Evolutionary conservation across 176 grass and related monocot species (phyloP), one percentile per base, ranked within the genome.

Genomic region (Triticum urartu): DNA sequence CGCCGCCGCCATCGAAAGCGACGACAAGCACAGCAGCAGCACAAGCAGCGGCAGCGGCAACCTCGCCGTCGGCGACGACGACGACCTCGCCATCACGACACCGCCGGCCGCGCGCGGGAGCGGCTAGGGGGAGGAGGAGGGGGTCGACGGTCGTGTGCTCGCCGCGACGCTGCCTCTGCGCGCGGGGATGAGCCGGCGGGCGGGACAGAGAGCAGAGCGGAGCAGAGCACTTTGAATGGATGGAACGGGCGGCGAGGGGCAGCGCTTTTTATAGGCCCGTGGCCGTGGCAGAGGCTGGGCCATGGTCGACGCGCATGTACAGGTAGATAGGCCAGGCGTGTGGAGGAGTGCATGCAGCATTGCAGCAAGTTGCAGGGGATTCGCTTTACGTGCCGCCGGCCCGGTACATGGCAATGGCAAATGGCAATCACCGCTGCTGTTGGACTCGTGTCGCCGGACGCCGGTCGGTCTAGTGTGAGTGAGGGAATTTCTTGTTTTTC

Each of bases 251-350:
- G 25, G 61, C 34, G 21, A 17, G 60, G 13, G n/a, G 26, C 59
- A 28, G 28, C 11, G 67, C 48, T 0, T 77, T 88, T 91, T 91
- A 88, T 91, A 91, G 81, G 35, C 63, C 24, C 47, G 82, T 85
- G 68, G 48, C 15, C 11, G 47, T 15, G 50, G 50, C 5, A 7
- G 50, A 63, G n/a, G 24, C 40, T 42, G 50, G 50, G 50, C 50
- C 50, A 54, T 18, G 50, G 50, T 54, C 47, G 59, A 74, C 71
- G 34, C 43, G 52, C 36, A 14, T 13, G 30, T 1, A 81, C 78
- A 77, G 48, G 47, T 71, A 72, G 72, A 42, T 64, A 72, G 50
- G 50, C 50, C 62, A 30, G 25, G 3, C 24, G 3, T 33, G 8
- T 45, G 62, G 50, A 18, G 50, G 50, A 54, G 50, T 60, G 14